Percentiles rank a stretch among this genome's conserved stretches.
phyloP scores from a whole-genome alignment of 768 basidiomycete genomes.

The Boletus patriciae region DNA sequence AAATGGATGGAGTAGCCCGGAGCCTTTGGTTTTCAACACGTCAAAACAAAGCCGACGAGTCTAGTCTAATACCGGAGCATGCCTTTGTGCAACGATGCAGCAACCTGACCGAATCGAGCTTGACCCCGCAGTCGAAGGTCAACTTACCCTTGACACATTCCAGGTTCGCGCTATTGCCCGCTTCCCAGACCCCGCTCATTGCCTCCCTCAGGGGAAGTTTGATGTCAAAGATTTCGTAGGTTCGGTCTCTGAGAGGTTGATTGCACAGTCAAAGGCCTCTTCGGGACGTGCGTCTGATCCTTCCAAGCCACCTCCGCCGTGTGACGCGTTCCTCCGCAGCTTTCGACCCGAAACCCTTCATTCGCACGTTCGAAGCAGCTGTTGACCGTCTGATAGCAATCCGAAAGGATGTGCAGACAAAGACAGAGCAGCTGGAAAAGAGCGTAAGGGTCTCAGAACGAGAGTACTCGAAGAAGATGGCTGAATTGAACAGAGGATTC shows the following conservation, averaged over 20 bases:
- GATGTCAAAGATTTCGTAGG: constrained; percentile 89
- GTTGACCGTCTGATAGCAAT: constrained; percentile 86
- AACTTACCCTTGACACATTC: constrained; percentile 54
- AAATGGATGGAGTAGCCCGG: background rate
- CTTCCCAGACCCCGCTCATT: constrained; percentile 8
- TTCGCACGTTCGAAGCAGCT: constrained; percentile 86
- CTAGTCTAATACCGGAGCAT: background rate
- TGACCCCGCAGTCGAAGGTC: constrained; percentile 55
- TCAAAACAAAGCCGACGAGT: constrained; percentile 26
- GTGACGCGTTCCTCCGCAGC: constrained; percentile 46
- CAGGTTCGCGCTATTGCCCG: constrained; percentile 40
- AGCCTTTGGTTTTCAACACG: constrained; percentile 31
- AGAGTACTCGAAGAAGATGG: constrained; percentile 92
- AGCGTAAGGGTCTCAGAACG: constrained; percentile 84
- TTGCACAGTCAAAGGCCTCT: constrained; percentile 78
- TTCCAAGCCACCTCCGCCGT: background rate
- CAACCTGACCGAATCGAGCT: constrained; percentile 32
- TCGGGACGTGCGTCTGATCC: constrained; percentile 68
- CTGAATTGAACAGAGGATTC: constrained; percentile 90
- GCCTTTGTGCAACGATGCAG: constrained; percentile 21
- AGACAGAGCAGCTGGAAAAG: constrained; percentile 91
- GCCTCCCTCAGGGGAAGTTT: constrained; percentile 68
- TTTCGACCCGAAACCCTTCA: constrained; percentile 93
- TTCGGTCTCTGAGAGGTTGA: constrained; percentile 83
- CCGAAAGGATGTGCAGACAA: constrained; percentile 85